phyloP scores from a whole-genome alignment of 345 rosid genomes.

The Gossypium herbaceum region DNA sequence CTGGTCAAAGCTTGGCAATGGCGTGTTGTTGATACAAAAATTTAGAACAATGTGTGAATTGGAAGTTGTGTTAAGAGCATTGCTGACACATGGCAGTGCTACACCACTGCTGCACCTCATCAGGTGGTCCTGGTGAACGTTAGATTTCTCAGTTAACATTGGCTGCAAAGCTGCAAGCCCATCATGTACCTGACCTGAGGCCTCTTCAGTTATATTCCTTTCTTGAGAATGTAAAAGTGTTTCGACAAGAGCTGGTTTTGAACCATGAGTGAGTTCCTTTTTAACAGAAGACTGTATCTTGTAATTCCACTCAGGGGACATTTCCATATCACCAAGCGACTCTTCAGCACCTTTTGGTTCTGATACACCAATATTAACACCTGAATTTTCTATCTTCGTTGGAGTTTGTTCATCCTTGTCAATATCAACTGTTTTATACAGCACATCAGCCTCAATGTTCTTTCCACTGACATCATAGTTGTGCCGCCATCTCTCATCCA shows the following conservation, averaged over 20 bases:
- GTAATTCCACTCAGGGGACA: slow-evolving; percentile 88
- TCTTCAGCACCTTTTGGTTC: slow-evolving; percentile 44
- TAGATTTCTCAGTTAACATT: slow-evolving; percentile 24
- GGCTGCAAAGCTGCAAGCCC: slow-evolving; percentile 28
- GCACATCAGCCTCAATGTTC: slow-evolving; percentile 20
- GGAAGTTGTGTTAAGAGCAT: not conserved
- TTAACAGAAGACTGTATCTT: slow-evolving; percentile 34
- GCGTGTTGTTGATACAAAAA: slow-evolving; percentile 21
- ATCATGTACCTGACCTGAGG: slow-evolving; percentile 25
- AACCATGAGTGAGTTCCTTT: slow-evolving; percentile 31
- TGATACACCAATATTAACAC: slow-evolving; percentile 23
- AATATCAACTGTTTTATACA: slow-evolving; percentile 22
- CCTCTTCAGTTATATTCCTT: slow-evolving; percentile 20
- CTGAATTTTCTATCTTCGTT: slow-evolving; percentile 31
- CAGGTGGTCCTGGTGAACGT: slow-evolving; percentile 25
- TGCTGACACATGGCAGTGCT: slow-evolving; percentile 8
- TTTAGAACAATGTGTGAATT: slow-evolving; percentile 28
- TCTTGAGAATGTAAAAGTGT: slow-evolving; percentile 28
- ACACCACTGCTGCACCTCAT: slow-evolving; percentile 20
- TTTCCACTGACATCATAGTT: slow-evolving; percentile 5
- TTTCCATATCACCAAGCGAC: slow-evolving; percentile 62
- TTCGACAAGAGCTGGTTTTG: slow-evolving; percentile 29
- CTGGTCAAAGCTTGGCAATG: slow-evolving; percentile 14
- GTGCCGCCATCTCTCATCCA: slow-evolving; percentile 20
- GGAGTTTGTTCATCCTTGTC: slow-evolving; percentile 23